Evolutionary conservation across 371 early-diverging fungal species (phyloP).

Genomic region (Neoconidiobolus thromboides): DNA sequence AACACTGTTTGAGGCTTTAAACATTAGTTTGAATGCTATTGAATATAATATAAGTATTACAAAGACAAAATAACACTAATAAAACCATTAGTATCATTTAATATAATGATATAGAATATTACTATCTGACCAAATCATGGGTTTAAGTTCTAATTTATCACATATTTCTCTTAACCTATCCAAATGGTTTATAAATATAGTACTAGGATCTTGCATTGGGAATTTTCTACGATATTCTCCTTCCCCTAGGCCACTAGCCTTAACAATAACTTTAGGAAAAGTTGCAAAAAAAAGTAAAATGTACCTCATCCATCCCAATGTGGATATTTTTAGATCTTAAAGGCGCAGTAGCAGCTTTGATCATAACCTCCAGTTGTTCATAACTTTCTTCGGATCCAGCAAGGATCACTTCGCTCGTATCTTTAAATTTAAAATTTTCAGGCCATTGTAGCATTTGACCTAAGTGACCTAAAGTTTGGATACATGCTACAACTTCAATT

Average conservation of each 20-base stretch:
- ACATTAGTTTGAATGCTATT: slow-evolving; percentile 13
- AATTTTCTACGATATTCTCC: slow-evolving; percentile 55
- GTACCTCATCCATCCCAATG: slow-evolving; percentile 67
- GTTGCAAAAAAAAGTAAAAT: neutral
- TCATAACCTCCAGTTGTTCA: slow-evolving; percentile 50
- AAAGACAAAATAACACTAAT: slow-evolving; percentile 39
- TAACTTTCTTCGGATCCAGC: slow-evolving; percentile 53
- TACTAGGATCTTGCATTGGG: slow-evolving; percentile 47
- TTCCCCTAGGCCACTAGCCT: slow-evolving; percentile 67
- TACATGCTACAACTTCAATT: slow-evolving; percentile 77
- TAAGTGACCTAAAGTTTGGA: slow-evolving; percentile 75
- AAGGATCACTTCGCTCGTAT: slow-evolving; percentile 60
- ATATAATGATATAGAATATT: slow-evolving; percentile 11
- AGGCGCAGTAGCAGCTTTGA: slow-evolving; percentile 38
- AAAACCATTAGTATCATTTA: neutral
- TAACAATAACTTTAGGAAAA: neutral
- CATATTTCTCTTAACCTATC: slow-evolving; percentile 52
- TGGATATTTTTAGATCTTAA: slow-evolving; percentile 60
- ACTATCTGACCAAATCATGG: slow-evolving; percentile 83
- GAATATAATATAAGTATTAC: slow-evolving; percentile 8
- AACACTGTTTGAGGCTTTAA: slow-evolving; percentile 48
- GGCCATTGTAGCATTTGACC: slow-evolving; percentile 85
- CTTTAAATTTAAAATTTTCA: slow-evolving; percentile 46
- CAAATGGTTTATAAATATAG: slow-evolving; percentile 59
- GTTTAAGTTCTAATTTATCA: slow-evolving; percentile 28